Evolutionary conservation across 768 basidiomycete genomes (phyloP), one percentile per base, ranked within the genome.

Genomic region (Pisolithus tinctorius): DNA sequence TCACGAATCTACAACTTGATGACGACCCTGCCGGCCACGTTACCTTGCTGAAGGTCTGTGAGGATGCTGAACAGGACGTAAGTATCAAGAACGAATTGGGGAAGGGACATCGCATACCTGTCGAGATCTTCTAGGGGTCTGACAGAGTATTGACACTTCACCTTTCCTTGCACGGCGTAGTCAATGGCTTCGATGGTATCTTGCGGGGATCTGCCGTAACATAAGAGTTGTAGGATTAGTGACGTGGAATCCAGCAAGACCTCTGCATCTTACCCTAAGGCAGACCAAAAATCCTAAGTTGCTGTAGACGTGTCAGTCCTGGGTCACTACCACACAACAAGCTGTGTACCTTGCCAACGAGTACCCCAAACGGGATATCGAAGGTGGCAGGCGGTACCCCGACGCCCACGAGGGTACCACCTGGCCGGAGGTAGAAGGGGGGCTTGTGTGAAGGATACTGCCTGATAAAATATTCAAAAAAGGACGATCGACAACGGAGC

Each of bases 151-250:
- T 56, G 51, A 47, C 65, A 65, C 49, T 60, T 67, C 53, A 80
- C 74, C 48, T 73, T 69, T 16, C 73, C 74, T 23, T 62, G 56
- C 6, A 68, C 71, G 13, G 73, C 77, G 41, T 76, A 58, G 16
- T 70, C 66, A 43, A 79, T 58, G 2, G 78, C 74, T 57, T 79
- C 76, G 49, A 71, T 60, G 13, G 73, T 71, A 55, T 80, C 78
- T 51, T 77, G 75, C 9, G 71, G 60, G 53, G 69, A 64, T 11
- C 74, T 71, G 20, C 4, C 25, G 30, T 26, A 10, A 4, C 20
- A 46, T 14, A 48, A 30, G 8, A 0, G 34, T 16, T 7, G 10
- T 2, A 46, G 17, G 4, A 1, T 13, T 26, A 16, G n/a, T 58
- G 7, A 13, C n/a, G 42, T 23, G 38, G 20, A 26, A 6, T 14